Evolutionary conservation across 441 rosid species (phyloP).

Genomic region (Populus hybrid): DNA sequence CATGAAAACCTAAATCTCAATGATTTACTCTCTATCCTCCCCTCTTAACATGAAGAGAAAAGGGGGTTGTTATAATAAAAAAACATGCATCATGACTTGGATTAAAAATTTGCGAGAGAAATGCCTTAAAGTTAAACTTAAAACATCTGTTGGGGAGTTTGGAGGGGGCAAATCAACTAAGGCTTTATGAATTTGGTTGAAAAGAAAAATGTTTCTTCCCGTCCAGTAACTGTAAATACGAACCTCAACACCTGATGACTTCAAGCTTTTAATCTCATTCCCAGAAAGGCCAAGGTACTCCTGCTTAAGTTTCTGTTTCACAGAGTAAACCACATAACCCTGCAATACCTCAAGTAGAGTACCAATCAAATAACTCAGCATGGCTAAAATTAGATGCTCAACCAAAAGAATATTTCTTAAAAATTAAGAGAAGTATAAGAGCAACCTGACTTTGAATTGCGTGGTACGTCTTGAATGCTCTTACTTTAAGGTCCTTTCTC

Average conservation of each 20-base stretch:
- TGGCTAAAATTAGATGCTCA: neutral
- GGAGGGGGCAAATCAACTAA: neutral
- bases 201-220: neutral
- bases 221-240: constrained; percentile 18
- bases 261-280: constrained; percentile 69
- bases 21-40: neutral
- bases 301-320: constrained; percentile 70
- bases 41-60: neutral
- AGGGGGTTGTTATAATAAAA: neutral
- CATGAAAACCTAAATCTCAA: neutral
- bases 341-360: constrained; percentile 28
- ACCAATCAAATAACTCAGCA: neutral
- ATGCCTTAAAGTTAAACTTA: neutral
- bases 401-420: neutral
- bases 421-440: neutral
- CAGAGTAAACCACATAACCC: constrained; percentile 82
- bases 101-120: neutral
- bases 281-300: constrained; percentile 72
- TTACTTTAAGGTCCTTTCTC: constrained; percentile 79
- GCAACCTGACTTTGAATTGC: constrained; percentile 79
- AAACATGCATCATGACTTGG: neutral
- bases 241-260: constrained; percentile 81
- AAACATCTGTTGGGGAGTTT: neutral
- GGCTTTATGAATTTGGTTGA: neutral
- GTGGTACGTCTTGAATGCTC: constrained; percentile 90